These are phyloP conservation scores for Cerrena zonata DNA, from an alignment of 1,284 basidiomycete species.

Conservation along the genomic window DNA sequence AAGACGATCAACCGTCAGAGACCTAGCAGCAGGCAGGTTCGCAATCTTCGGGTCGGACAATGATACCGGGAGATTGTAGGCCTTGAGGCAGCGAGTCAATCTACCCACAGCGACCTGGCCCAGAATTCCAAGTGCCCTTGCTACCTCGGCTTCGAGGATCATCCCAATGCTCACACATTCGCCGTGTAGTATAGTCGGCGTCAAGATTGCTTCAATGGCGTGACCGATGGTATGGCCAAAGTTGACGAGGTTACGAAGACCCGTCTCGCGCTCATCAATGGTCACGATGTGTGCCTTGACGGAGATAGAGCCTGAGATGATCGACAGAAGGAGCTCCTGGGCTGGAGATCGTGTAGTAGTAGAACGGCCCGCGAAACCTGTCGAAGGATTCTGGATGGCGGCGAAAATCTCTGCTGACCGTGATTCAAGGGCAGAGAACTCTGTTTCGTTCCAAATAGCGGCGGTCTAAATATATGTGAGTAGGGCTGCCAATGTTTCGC, in stretches of 20 bases:
- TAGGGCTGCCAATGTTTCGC: neutral
- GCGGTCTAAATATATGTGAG: constrained; percentile 61
- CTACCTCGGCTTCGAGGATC: constrained; percentile 89
- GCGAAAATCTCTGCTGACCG: constrained; percentile 78
- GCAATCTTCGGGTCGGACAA: constrained; percentile 73
- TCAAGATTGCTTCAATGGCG: constrained; percentile 90
- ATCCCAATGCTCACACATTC: constrained; percentile 92
- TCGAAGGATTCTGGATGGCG: constrained; percentile 73
- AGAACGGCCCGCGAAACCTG: constrained; percentile 55
- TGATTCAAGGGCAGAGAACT: constrained; percentile 83
- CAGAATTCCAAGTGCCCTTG: constrained; percentile 80
- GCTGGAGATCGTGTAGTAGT: constrained; percentile 66
- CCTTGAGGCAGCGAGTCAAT: constrained; percentile 76
- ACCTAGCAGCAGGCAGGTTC: constrained; percentile 62
- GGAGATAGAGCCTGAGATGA: constrained; percentile 82
- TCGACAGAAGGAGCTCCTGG: constrained; percentile 69
- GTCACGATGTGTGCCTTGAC: constrained; percentile 95
- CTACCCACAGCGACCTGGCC: constrained; percentile 86
- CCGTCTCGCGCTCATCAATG: constrained; percentile 90
- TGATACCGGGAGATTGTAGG: constrained; percentile 82
- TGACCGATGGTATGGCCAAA: constrained; percentile 96
- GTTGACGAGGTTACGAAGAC: constrained; percentile 93
- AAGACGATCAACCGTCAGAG: constrained; percentile 76
- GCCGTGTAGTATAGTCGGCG: constrained; percentile 86
- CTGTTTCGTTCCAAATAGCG: constrained; percentile 87